Evolutionary conservation across 1,139 yeast species (phyloP).

Genomic region (Yamadazyma spencermartinsiae): DNA sequence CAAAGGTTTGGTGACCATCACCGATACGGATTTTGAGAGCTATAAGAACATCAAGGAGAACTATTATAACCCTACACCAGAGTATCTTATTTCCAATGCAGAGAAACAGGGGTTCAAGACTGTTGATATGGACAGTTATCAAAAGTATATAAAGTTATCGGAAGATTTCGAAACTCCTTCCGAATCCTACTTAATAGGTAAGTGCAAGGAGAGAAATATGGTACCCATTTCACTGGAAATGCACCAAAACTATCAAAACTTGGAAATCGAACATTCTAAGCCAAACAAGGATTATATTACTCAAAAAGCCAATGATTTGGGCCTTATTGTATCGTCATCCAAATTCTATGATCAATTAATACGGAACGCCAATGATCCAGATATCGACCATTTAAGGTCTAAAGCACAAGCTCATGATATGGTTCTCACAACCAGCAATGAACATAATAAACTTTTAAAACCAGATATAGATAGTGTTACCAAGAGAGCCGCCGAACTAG

Average conservation of each 20-base stretch:
- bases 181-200: slow-evolving; percentile 25
- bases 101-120: slow-evolving; percentile 5
- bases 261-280: slow-evolving; percentile 31
- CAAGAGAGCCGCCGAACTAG: slow-evolving; percentile 8
- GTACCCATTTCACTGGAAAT: slow-evolving; percentile 27
- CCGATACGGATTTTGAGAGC: slow-evolving; percentile 22
- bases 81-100: slow-evolving; percentile 21
- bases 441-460: slow-evolving; percentile 14
- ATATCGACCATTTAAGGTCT: slow-evolving; percentile 25
- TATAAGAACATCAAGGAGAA: slow-evolving; percentile 15
- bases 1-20: slow-evolving; percentile 37
- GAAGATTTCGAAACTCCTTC: slow-evolving; percentile 26
- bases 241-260: slow-evolving; percentile 20
- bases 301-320: slow-evolving; percentile 32
- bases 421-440: slow-evolving; percentile 20
- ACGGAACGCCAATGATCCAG: slow-evolving; percentile 21
- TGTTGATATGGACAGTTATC: slow-evolving; percentile 5
- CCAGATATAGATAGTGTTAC: slow-evolving; percentile 23
- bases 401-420: slow-evolving; percentile 26
- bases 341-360: slow-evolving; percentile 31
- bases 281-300: slow-evolving; percentile 26
- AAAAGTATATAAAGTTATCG: slow-evolving; percentile 3
- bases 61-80: slow-evolving; percentile 20
- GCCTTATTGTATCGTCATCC: slow-evolving; percentile 31
- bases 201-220: slow-evolving; percentile 25